phyloP scores from a whole-genome alignment of 768 basidiomycete genomes.

The Macrolepiota fuliginosa region DNA sequence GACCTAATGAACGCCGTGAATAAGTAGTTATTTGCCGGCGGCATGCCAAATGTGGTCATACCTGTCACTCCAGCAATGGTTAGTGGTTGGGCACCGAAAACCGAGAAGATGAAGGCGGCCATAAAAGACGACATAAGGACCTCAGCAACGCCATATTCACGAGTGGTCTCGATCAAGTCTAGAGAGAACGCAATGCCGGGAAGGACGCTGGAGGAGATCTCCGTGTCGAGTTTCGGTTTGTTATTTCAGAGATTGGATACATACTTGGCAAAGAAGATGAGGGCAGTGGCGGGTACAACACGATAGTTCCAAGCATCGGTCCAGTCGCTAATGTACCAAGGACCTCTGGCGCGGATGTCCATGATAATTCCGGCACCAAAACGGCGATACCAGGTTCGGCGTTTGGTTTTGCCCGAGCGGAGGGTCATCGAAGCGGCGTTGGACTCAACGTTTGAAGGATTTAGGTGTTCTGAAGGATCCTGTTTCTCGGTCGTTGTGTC shows the following conservation, averaged over 20 bases:
- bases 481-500: neutral
- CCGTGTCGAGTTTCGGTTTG: neutral
- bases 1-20: conserved; percentile 44
- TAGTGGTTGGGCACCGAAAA: conserved; percentile 88
- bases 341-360: conserved; percentile 69
- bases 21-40: neutral
- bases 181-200: conserved; percentile 92
- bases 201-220: conserved; percentile 51
- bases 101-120: conserved; percentile 84
- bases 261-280: conserved; percentile 86
- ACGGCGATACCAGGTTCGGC: conserved; percentile 25
- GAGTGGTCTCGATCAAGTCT: conserved; percentile 88
- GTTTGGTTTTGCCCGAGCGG: neutral
- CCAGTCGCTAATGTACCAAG: conserved; percentile 89
- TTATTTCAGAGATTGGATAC: conserved; percentile 18
- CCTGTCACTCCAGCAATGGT: conserved; percentile 92
- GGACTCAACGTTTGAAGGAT: neutral
- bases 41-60: conserved; percentile 19
- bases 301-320: conserved; percentile 90
- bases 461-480: neutral
- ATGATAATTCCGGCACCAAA: conserved; percentile 61
- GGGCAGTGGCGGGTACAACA: conserved; percentile 80
- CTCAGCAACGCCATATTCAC: conserved; percentile 87
- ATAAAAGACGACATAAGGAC: conserved; percentile 83
- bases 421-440: conserved; percentile 5